Base-by-base conservation (phyloP, 441 rosid species). In the Viola pubescens region DNA sequence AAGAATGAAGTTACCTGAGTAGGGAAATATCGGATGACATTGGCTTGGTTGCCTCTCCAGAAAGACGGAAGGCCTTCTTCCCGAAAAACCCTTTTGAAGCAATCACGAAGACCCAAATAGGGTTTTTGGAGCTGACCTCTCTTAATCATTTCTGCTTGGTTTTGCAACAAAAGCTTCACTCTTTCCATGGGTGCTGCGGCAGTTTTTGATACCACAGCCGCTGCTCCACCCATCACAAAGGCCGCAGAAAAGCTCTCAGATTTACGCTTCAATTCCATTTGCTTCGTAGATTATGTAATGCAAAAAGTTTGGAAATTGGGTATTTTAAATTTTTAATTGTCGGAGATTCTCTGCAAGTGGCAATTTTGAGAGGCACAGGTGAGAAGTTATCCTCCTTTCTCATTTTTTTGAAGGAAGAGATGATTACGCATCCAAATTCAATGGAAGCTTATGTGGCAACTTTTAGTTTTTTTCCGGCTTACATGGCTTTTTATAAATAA, bases 31-130 rank as follows among this genome's bases (percentile, higher is more conserved):
- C 92, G 70, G 5, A 88, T 83, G 74, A 83, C 74, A 64, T 75
- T 88, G 73, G 84, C 92, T 79, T 83, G 90, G 71, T 88, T 79
- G 37, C 97, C 97, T 73, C 98, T 89, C 98, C 98, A 94, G 62
- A 86, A 86, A 43, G 96, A 89, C 43, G 71, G 58, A 13, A 77
- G 45, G 37, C 96, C 96, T 74, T 92, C 98, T 68, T 92, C 95
- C 75, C 74, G 79, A 44, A 82, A 78, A 48, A 89, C 77, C 85
- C 91, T 77, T 63, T 43, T 61, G 62, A 89, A 86, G 79, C 98
- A 86, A 75, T 89, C 82, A 43, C 71, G 56, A 50, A 89, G 52
- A 55, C 88, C 91, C 41, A 66, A 37, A 64, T 92, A 89, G 63
- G 95, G 95, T 48, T 60, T 77, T 40, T 62, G 69, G 69, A 89